Evolutionary conservation across 2,329 filamentous ascomycete species (phyloP), one percentile per base, ranked within the genome.

Genomic region (Cladosporium sp.): DNA sequence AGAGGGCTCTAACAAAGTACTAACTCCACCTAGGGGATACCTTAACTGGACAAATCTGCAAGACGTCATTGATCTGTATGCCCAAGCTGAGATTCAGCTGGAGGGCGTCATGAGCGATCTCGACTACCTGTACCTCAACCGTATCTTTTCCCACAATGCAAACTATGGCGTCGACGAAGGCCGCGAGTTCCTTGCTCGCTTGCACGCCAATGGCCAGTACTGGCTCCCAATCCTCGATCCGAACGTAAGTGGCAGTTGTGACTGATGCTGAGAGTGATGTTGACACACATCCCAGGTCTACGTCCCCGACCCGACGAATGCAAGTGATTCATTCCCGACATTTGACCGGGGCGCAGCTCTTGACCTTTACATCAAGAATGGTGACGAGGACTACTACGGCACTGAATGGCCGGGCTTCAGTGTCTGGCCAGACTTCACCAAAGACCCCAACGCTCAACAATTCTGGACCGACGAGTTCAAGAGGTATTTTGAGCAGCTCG

Each of bases 221-320:
- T 83, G 78, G 56, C 69, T 82, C 9, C 79, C 79, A 0, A 82
- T 83, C 52, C 72, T 83, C 7, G 80, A 83, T 59, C 70, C 75
- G 4, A 79, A 74, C 31, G 85, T 28, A 7, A 28, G 22, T 7
- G 16, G 16, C 16, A 18, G 16, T 18, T 18, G 16, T 18, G 16
- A 18, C 16, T 18, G 16, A 18, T 18, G 16, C 16, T 18, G 16
- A 18, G 16, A 18, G 3, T 18, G 16, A 18, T 18, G 16, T 28
- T 28, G 22, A 28, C 22, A 28, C 22, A 28, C 22, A 28, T 7
- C 22, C 22, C 7, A 28, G 22, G 22, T 86, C 49, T 89, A 89
- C 61, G 78, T 80, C n/a, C 86, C 86, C 0, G 84, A 87, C 58
- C 83, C 83, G 0, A 70, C 77, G 5, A 85, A 88, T 61, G 72